These are phyloP conservation scores for Termitomyces sp. DNA, from an alignment of 1,284 basidiomycete species.

Conservation along the genomic window DNA sequence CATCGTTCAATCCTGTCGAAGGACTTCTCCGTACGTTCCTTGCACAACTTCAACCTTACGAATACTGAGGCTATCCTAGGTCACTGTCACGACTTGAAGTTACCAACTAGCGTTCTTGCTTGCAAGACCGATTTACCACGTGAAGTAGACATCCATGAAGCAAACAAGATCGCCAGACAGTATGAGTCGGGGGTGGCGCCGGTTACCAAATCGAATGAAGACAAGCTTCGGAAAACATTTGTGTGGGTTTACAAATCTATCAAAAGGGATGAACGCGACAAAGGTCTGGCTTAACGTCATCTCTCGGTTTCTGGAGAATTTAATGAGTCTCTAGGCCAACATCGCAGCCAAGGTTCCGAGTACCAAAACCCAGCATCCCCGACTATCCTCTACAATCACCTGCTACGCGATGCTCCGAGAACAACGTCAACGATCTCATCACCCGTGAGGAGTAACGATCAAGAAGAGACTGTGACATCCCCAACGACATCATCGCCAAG, in stretches of 20 bases:
- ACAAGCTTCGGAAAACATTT: conserved; percentile 61
- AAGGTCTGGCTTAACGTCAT: conserved; percentile 20
- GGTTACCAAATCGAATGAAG: conserved; percentile 46
- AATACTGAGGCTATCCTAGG: conserved; percentile 33
- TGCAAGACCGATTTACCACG: conserved; percentile 68
- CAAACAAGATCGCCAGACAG: conserved; percentile 40
- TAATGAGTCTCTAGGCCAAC: conserved; percentile 24
- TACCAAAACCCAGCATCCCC: conserved; percentile 71
- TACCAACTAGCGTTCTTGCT: conserved; percentile 64
- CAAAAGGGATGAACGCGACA: conserved; percentile 42
- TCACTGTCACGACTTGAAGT: conserved; percentile 47
- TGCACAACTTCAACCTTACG: conserved; percentile 6
- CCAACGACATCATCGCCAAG: conserved; percentile 23
- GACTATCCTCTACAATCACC: conserved; percentile 44
- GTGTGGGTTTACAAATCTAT: conserved; percentile 62
- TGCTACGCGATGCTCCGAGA: conserved; percentile 50
- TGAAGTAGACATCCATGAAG: conserved; percentile 51
- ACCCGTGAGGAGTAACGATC: conserved; percentile 28
- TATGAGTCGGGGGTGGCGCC: conserved; percentile 71
- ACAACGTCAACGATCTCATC: conserved; percentile 49
- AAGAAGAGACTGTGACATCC: conserved; percentile 2
- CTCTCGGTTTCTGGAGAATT: conserved; percentile 21
- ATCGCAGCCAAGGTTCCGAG: conserved; percentile 32
- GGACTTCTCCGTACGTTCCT: conserved; percentile 53
- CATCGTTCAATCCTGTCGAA: conserved; percentile 61